Conservation (phyloP, 305 asterid species). For the Fraxinus nigra region DNA sequence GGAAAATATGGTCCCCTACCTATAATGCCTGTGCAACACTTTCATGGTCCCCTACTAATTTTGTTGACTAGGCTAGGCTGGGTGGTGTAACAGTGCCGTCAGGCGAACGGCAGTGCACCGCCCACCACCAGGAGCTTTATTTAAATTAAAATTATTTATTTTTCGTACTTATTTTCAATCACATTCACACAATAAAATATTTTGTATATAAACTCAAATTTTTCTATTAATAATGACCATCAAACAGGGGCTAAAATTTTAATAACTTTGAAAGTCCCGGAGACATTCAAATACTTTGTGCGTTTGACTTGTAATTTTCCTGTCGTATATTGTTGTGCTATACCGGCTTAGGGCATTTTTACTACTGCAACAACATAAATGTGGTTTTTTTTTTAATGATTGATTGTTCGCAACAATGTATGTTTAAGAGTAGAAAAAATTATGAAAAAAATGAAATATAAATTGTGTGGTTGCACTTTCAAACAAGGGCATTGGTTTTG, state of each 20-base stretch:
- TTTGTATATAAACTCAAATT: no score
- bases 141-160: no score
- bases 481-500: not conserved
- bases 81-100: not conserved
- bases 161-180: no score
- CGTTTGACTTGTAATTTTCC: not conserved
- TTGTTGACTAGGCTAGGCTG: not conserved
- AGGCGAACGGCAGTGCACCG: not conserved
- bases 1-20: conserved; percentile 7
- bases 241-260: no score
- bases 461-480: not conserved
- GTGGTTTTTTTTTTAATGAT: not conserved
- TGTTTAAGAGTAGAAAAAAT: not conserved
- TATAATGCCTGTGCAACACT: not conserved
- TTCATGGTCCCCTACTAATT: not conserved
- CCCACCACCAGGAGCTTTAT: not conserved
- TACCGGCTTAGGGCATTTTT: not conserved
- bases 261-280: not conserved
- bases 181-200: no score
- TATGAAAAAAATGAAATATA: no score
- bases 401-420: not conserved
- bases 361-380: not conserved
- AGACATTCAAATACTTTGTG: not conserved
- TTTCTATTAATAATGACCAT: no score
- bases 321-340: not conserved